Base-by-base conservation (phyloP, 306 rosid genomes). In the Morella rubra region DNA sequence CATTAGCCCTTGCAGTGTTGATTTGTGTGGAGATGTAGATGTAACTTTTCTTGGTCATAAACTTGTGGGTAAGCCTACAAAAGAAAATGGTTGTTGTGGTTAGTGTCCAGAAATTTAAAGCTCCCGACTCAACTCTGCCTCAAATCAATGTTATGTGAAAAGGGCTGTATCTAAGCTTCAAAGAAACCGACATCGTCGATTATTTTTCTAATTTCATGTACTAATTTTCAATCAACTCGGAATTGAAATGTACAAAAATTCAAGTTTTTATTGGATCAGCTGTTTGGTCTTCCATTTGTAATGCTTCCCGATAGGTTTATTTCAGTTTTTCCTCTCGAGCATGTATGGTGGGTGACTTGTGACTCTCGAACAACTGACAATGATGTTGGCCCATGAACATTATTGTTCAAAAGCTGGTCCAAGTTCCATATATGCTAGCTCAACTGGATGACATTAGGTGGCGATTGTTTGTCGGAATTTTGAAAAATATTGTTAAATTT, bases 1-100 rank as follows among this genome's bases (percentile, higher is more conserved):
- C 75, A 56, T 72, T 27, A 73, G 66, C 27, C 80, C 37, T 79
- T 12, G 60, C 27, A 55, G 55, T 80, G 72, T 66, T 52, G 56
- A 27, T 71, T 10, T 51, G 67, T 12, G 52, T 50, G 65, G 37
- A 45, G 46, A 19, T 61, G 42, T 5, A 18, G 24, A 7, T 62
- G 53, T 11, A 64, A 71, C 40, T 20, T 14, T 32, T 62, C 10
- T 15, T 11, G 37, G 16, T 51, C 50, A 44, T 56, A 14, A 64
- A 67, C 40, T 27, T 32, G 37, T 32, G 37, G 37, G 37, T 32
- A 32, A 2, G 3, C 37, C 37, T 32, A 32, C 37, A 2, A 32
- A 32, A 32, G 37, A 32, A 32, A 32, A 32, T 32, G 37, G 37
- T 32, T 32, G 10, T 49, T 8, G 40, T 56, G 58, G 24, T 56